Base-by-base conservation (phyloP, 768 basidiomycete species). In the Collybia sp. region DNA sequence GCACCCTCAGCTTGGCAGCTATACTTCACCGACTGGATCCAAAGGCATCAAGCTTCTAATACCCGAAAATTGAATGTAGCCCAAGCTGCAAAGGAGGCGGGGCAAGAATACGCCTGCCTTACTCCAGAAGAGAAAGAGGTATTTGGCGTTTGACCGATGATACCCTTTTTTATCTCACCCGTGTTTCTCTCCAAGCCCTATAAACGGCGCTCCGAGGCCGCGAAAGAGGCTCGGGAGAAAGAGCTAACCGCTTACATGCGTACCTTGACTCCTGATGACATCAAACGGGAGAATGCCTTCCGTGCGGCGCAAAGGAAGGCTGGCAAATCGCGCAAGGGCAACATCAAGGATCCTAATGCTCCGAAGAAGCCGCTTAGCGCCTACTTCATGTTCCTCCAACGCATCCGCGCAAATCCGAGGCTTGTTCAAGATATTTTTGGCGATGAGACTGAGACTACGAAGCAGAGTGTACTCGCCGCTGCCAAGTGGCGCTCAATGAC, bases 1-100 rank as follows among this genome's bases (percentile, higher is more conserved):
- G 90, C 93, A 5, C 91, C 89, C 3, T 93, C 91, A 2, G 90
- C 93, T 45, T 96, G 93, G 93, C 93, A 96, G 65, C 77, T 96
- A 37, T 96, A 92, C 67, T 95, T 96, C 62, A 92, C 92, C 17
- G 91, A 95, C 61, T 93, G 89, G 82, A 93, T 96, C 52, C 87
- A 91, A 62, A 78, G 80, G 57, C 86, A 89, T 62, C 88, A 90
- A 65, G 82, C 83, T 48, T 77, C 80, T 17, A 85, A 82, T 48
- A 80, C 77, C 35, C 76, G 89, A 57, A 95, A 95, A 68, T 77
- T 95, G 31, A 95, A 96, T 64, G 91, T 96, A 47, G 93, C 93
- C 12, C 90, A 94, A 62, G 89, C 91, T 33, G 93, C 93, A 50
- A 94, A 94, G 65, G 92, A 94, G 63, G 93, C 93, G 31, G 93